phyloP scores from a whole-genome alignment of 2,329 filamentous ascomycete species.

The Calonectria fujianensis region DNA sequence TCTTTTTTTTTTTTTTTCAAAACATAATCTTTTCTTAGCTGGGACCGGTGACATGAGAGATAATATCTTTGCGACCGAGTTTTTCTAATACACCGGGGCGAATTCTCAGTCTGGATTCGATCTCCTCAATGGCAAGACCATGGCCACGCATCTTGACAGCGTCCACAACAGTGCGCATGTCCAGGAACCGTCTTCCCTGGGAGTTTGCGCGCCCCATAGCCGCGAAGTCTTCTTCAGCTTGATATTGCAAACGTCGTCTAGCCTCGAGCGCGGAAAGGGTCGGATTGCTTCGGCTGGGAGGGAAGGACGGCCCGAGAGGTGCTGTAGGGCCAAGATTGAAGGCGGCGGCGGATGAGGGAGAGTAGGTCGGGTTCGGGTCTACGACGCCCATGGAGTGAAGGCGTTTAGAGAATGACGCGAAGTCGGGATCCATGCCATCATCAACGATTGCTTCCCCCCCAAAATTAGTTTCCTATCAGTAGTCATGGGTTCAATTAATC shows the following conservation, averaged over 20 bases:
- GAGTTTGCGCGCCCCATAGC: conserved; percentile 59
- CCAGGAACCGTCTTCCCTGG: conserved; percentile 66
- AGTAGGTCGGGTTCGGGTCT: conserved; percentile 72
- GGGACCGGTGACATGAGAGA: conserved; percentile 60
- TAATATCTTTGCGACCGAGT: conserved; percentile 64
- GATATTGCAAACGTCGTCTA: conserved; percentile 65
- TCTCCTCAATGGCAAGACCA: conserved; percentile 62
- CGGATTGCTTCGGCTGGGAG: conserved; percentile 61
- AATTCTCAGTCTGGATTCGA: conserved; percentile 69
- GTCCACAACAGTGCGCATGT: conserved; percentile 68
- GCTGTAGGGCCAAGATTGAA: conserved; percentile 46
- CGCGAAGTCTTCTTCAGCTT: conserved; percentile 67
- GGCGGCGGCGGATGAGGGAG: conserved; percentile 69
- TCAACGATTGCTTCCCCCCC: conserved; percentile 60
- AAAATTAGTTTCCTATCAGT: conserved; percentile 35
- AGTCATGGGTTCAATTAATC: not conserved
- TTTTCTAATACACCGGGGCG: conserved; percentile 66
- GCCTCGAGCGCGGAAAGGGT: conserved; percentile 71
- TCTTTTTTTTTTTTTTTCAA: conserved; percentile 4
- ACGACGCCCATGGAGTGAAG: conserved; percentile 74
- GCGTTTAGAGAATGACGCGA: conserved; percentile 68
- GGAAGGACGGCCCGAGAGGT: conserved; percentile 54
- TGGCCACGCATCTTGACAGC: conserved; percentile 65
- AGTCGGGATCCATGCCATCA: conserved; percentile 65
- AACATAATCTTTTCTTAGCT: conserved; percentile 34